Evolutionary conservation across 106 monocot species (phyloP), one percentile per base, ranked within the genome.

Genomic region (Gastrodia elata): DNA sequence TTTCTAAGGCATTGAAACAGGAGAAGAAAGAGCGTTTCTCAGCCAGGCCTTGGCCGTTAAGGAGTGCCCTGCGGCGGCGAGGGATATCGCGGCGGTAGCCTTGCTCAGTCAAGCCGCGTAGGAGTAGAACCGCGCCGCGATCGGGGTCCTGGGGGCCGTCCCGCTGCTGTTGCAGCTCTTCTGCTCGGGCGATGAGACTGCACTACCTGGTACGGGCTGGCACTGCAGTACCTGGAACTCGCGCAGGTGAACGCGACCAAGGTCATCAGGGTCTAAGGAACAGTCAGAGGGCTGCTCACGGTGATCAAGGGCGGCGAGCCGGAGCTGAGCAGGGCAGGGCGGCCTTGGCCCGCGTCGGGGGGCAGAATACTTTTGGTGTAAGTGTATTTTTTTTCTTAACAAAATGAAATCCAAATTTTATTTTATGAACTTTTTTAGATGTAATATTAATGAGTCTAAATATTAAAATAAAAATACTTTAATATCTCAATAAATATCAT

Each of bases 81-180:
- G 83, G 10, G 83, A 82, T 58, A 77, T 89, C 75, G 89, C 91
- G 3, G 94, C 89, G 18, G 91, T 81, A 3, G 91, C 87, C 7
- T 32, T 94, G 56, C 85, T 87, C 71, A 91, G 91, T 68, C 86
- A 91, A 16, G 65, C 89, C 10, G 35, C 84, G 30, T 83, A 91
- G 6, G 94, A 89, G 28, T 75, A 81, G 32, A 87, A 89, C 79
- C 74, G 80, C 64, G 81, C 82, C 11, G 85, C 80, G 6, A 80
- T 94, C 43, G 91, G 91, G 1, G 87, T 83, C 15, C 82, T 94
- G 6, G 94, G 91, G 18, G 87, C 91, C 1, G 74, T 94, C 20
- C 89, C 88, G 13, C 89, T 85, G 27, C 83, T 94, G 26, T 61
- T 94, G 9, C 55, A 69, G 14, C 77, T 94, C 65, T 78, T 94